A percentile compares a stretch with the other conserved stretches of the same genome.
Conservation (phyloP, 805 yeast genomes). For the Priceomyces haplophilus region DNA sequence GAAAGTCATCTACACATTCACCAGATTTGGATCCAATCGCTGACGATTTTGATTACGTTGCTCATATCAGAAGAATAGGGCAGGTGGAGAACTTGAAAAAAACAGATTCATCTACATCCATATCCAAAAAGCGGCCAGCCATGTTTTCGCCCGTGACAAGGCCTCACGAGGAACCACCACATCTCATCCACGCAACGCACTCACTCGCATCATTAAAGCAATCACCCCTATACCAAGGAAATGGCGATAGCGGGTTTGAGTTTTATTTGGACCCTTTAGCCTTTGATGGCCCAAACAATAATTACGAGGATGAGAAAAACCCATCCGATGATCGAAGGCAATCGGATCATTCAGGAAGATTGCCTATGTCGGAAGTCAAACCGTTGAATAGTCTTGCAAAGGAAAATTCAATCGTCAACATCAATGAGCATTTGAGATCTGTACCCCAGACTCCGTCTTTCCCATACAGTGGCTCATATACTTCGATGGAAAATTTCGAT, state of each 20-base stretch:
- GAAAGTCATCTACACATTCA: neutral
- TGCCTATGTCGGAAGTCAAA: neutral
- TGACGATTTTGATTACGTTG: constrained; percentile 61
- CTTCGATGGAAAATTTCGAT: constrained; percentile 8
- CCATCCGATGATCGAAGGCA: neutral
- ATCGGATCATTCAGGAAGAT: constrained; percentile 2
- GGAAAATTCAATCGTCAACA: constrained; percentile 28
- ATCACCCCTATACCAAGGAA: neutral
- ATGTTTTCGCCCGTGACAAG: constrained; percentile 15
- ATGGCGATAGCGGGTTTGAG: constrained; percentile 13
- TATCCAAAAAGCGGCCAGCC: constrained; percentile 17
- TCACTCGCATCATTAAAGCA: constrained; percentile 10
- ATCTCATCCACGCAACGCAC: constrained; percentile 8
- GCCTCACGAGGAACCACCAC: constrained; percentile 3
- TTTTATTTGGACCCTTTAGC: constrained; percentile 49
- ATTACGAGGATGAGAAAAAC: constrained; percentile 8
- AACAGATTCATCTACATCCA: neutral
- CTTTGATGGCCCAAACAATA: constrained; percentile 41
- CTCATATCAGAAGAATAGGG: constrained; percentile 58
- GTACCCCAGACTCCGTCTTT: constrained; percentile 19
- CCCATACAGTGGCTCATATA: neutral
- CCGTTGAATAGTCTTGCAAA: constrained; percentile 8
- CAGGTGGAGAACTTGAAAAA: constrained; percentile 26
- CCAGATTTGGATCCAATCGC: constrained; percentile 40
- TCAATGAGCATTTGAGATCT: constrained; percentile 27